Evolutionary conservation across 371 early-diverging fungal species (phyloP), one percentile per base, ranked within the genome.

Genomic region (Mortierella polycephala): DNA sequence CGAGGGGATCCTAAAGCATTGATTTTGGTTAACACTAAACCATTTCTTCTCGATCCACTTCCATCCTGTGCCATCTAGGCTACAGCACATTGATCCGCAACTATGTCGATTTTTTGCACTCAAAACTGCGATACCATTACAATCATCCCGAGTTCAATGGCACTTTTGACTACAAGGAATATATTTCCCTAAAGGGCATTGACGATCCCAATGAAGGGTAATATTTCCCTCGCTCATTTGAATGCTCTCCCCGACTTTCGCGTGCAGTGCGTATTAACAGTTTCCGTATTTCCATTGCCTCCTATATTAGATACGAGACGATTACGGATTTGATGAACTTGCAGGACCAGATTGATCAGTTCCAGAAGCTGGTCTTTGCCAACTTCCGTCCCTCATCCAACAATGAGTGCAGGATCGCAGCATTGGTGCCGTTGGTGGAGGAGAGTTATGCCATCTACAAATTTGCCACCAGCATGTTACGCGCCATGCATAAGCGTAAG

Each of bases 141-240:
- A 83, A 89, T 18, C 96, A 98, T 81, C 95, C 96, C 9, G 96
- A 96, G 65, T 99, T 98, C 76, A 95, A 90, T 62, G 98, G 96
- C 30, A 91, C 88, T 61, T 98, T 99, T 84, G 97, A 97, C 74
- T 99, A 98, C 82, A 94, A 98, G 68, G 99, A 99, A 74, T 99
- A 97, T 64, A 90, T 96, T 40, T 92, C 95, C 45, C 84, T 98
- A 63, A 94, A 93, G 81, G 94, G 95, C 51, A 94, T 96, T 59
- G 95, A 96, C 73, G 98, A 98, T 85, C 98, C 98, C 12, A 97
- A 99, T 82, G 98, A 98, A 88, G 98, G 99, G 89, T 97, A 88
- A 62, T 68, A 30, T 30, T 30, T 30, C 4, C 30, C 30, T 30
- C 30, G 7, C 39, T 47, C n/a, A 9, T 11, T 23, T 6, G 12